These are phyloP conservation scores for Grifola frondosa DNA, from an alignment of 1,284 basidiomycete genomes.

Conservation along the genomic window DNA sequence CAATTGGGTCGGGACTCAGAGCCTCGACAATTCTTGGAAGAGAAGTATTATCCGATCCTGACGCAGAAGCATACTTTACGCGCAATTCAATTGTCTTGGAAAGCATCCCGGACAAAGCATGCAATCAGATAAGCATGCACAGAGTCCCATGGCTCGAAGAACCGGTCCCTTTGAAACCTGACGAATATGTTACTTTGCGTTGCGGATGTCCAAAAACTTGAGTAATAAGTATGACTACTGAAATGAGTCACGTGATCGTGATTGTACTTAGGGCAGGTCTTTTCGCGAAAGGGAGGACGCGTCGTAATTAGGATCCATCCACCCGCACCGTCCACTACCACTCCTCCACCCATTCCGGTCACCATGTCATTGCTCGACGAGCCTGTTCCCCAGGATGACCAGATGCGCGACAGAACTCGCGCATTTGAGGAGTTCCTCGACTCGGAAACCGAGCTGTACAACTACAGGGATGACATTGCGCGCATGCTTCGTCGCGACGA, in stretches of 20 bases:
- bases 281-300: constrained; percentile 27
- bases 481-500: constrained; percentile 84
- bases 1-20: no score
- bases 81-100: no score
- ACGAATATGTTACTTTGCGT: no score
- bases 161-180: no score
- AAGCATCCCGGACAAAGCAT: no score
- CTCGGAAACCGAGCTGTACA: constrained; percentile 72
- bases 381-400: constrained; percentile 63
- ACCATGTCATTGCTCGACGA: constrained; percentile 65
- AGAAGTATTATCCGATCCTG: no score
- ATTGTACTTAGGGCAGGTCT: constrained; percentile 30
- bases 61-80: no score
- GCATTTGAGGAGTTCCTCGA: constrained; percentile 89
- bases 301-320: constrained; percentile 14
- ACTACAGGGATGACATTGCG: constrained; percentile 86
- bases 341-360: constrained; percentile 22
- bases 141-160: no score
- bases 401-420: constrained; percentile 72
- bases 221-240: not conserved
- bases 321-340: constrained; percentile 13
- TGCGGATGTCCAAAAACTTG: no score
- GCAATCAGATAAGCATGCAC: no score
- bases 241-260: constrained; percentile 12
- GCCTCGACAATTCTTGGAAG: no score